These are phyloP conservation scores for Cytospora schulzeri DNA, from an alignment of 2,329 filamentous ascomycete genomes.

Conservation along the genomic window DNA sequence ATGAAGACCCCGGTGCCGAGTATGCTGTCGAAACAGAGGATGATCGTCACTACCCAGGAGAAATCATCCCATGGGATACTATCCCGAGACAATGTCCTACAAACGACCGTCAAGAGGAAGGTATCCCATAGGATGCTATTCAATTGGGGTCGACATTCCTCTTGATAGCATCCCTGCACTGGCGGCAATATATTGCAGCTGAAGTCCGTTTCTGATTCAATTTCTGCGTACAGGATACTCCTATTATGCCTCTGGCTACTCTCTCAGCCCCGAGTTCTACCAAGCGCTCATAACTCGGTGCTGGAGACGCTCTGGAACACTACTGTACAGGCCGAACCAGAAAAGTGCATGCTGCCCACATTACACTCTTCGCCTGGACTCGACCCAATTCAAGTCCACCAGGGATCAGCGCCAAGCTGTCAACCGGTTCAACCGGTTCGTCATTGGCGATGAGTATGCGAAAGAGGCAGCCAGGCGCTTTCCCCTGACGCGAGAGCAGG, in stretches of 20 bases:
- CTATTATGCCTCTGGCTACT: conserved; percentile 68
- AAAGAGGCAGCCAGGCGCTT: conserved; percentile 64
- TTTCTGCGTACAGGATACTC: conserved; percentile 59
- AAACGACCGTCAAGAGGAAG: background rate
- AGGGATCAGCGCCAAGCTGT: conserved; percentile 74
- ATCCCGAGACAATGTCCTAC: background rate
- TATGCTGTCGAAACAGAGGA: background rate
- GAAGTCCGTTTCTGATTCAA: conserved; percentile 14
- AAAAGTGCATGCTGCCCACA: conserved; percentile 86
- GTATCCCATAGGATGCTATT: background rate
- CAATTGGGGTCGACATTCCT: background rate
- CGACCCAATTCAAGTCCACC: conserved; percentile 63
- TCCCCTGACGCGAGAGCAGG: conserved; percentile 68
- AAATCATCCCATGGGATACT: background rate
- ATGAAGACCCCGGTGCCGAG: background rate
- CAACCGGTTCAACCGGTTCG: conserved; percentile 71
- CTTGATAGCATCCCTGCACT: background rate
- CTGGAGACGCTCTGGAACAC: conserved; percentile 72
- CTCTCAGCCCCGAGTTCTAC: conserved; percentile 67
- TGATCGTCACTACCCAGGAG: background rate
- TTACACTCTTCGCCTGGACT: conserved; percentile 78
- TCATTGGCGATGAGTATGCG: conserved; percentile 69
- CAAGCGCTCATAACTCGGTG: conserved; percentile 72
- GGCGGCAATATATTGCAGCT: background rate
- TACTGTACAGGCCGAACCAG: conserved; percentile 79